Evolutionary conservation across 495 filamentous ascomycete genomes (phyloP).

Genomic region (Trichoderma virens): DNA sequence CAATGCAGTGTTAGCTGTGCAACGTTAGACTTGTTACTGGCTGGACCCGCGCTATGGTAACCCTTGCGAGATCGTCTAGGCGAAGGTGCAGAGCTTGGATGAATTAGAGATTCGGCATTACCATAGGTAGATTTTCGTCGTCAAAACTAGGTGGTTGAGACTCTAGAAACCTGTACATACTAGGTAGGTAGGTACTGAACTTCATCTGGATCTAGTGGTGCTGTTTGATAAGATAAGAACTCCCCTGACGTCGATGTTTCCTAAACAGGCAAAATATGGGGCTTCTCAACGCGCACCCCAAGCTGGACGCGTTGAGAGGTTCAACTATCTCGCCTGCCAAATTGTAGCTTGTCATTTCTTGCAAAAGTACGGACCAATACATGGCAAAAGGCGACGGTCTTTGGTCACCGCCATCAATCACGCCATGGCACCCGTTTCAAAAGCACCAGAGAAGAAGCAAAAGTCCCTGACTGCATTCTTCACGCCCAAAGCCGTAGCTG

Average conservation of each 20-base stretch:
- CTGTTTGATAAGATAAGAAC: background rate
- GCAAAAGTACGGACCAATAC: background rate
- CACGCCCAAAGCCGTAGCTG: conserved; percentile 49
- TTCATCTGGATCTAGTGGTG: background rate
- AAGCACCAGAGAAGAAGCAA: conserved; percentile 53
- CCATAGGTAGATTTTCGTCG: too few relatives aligned
- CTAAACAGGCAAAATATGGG: conserved; percentile 1
- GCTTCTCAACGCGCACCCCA: background rate
- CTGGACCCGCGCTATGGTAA: too few relatives aligned
- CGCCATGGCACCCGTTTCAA: conserved; percentile 31
- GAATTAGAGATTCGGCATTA: too few relatives aligned
- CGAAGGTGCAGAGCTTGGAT: background rate
- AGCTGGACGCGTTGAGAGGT: conserved; percentile 4
- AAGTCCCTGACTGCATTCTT: conserved; percentile 85
- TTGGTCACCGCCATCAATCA: background rate
- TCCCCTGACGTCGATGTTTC: conserved; percentile 5
- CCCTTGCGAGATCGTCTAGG: too few relatives aligned
- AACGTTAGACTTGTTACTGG: too few relatives aligned
- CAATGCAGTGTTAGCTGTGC: too few relatives aligned
- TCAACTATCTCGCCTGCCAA: background rate
- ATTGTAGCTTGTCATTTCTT: background rate
- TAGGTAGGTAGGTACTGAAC: background rate
- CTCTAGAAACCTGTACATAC: background rate
- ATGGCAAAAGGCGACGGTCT: background rate
- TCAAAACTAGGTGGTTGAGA: too few relatives aligned